Evolutionary conservation across 2,329 filamentous ascomycete species (phyloP).

Genomic region (Exserohilum rostratum): DNA sequence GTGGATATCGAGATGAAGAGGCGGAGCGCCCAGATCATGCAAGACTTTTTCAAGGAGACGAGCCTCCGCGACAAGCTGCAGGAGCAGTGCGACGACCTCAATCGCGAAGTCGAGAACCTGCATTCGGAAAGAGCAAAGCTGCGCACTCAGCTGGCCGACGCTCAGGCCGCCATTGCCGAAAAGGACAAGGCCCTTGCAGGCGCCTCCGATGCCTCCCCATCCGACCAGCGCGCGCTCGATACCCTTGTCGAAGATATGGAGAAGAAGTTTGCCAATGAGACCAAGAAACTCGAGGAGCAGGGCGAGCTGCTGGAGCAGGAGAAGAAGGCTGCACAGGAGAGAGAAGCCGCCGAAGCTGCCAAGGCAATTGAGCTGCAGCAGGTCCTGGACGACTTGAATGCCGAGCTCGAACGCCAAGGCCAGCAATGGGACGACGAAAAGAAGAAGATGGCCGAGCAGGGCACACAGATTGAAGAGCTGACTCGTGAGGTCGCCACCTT

Average conservation of each 20-base stretch:
- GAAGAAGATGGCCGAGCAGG: conserved; percentile 43
- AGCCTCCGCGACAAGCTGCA: conserved; percentile 45
- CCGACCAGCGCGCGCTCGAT: conserved; percentile 28
- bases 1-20: conserved; percentile 40
- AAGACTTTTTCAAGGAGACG: conserved; percentile 49
- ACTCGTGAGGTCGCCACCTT: conserved; percentile 29
- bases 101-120: conserved; percentile 39
- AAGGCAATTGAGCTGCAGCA: conserved; percentile 45
- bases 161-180: conserved; percentile 37
- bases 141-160: conserved; percentile 40
- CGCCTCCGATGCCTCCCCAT: conserved; percentile 16
- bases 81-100: conserved; percentile 44
- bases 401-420: conserved; percentile 44
- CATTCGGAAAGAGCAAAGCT: conserved; percentile 40
- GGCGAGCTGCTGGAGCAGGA: conserved; percentile 41
- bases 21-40: conserved; percentile 45
- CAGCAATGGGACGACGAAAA: conserved; percentile 46
- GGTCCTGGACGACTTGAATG: conserved; percentile 43
- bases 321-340: conserved; percentile 38
- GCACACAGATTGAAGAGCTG: conserved; percentile 35
- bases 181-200: conserved; percentile 40
- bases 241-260: conserved; percentile 43
- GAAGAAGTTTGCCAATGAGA: conserved; percentile 44
- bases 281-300: conserved; percentile 40
- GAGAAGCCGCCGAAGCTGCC: conserved; percentile 39